Evolutionary conservation across 2,329 filamentous ascomycete genomes (phyloP), one percentile per base, ranked within the genome.

Genomic region (Pseudogymnoascus sp.): DNA sequence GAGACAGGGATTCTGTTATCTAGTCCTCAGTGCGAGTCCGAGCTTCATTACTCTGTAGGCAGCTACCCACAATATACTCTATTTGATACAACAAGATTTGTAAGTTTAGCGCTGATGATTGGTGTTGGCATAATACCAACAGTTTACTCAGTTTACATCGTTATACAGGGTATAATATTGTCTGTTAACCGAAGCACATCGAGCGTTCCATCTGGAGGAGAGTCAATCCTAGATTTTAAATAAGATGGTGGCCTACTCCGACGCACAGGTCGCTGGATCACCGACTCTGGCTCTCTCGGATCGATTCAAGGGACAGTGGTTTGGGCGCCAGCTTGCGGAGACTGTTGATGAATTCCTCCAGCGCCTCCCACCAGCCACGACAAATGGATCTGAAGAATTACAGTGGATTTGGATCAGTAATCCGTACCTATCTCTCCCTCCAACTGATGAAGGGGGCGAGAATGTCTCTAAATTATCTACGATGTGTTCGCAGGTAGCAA

Each of bases 361-460:
- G 7, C 85, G 90, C 7, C 78, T 93, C 0, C 87, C 88, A 0
- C 89, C 91, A 0, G 80, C 81, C 3, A 87, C 81, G 1, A 89
- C 86, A 1, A 74, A 78, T 2, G 72, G 75, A 3, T 74, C 73
- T 1, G 70, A 70, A 0, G 68, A 76, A 0, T 78, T 81, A 2
- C 81, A 82, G 0, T 95, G 90, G 88, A 90, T 96, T 59, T 91
- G 82, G 77, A 82, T 89, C 44, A 82, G 81, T 61, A 91, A 91
- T 72, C 88, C 87, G 0, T 81, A 82, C 69, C 21, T 40, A 78
- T 77, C 65, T 70, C 72, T 3, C 73, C 74, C 4, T 29, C 5
- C n/a, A 53, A 19, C 7, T 11, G 26, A 53, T 6, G 47, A 53
- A 53, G 24, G 26, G 26, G 11, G 8, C 2, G 26, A 31, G 11